These are phyloP conservation scores for Grosmannia clavigera DNA, from an alignment of 2,329 filamentous ascomycete genomes.

Conservation along the genomic window DNA sequence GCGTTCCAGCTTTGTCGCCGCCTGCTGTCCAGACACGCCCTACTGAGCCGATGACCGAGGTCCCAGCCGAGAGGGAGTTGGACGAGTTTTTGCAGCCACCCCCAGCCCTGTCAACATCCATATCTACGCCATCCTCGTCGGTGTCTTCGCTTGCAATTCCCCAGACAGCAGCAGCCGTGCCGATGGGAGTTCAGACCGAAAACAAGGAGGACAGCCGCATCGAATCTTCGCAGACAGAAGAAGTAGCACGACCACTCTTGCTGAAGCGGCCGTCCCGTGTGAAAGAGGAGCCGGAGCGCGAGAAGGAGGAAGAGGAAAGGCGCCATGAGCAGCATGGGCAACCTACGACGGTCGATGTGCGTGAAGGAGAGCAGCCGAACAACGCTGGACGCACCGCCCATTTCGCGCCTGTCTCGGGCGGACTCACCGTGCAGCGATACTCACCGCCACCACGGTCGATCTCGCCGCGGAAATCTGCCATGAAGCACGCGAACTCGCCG, in stretches of 20 bases:
- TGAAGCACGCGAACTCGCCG: slow-evolving; percentile 52
- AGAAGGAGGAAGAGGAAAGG: slow-evolving; percentile 10
- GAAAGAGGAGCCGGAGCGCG: slow-evolving; percentile 24
- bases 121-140: slow-evolving; percentile 5
- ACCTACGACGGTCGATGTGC: no score
- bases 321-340: background rate
- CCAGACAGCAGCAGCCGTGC: background rate
- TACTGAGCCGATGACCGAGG: background rate
- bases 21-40: background rate
- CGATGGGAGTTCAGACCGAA: background rate
- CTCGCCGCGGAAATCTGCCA: slow-evolving; percentile 65
- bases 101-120: slow-evolving; percentile 4
- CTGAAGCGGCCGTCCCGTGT: slow-evolving; percentile 24
- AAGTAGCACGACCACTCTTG: background rate
- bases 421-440: slow-evolving; percentile 43
- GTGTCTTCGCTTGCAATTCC: slow-evolving; percentile 2
- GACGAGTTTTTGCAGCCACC: background rate
- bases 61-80: background rate
- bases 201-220: background rate
- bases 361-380: slow-evolving; percentile 22
- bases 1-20: slow-evolving; percentile 1
- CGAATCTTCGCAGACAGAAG: background rate
- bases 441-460: slow-evolving; percentile 57
- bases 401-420: slow-evolving; percentile 44
- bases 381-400: slow-evolving; percentile 58